phyloP scores from a whole-genome alignment of 208 protist genomes.

The Crithidia fasciculata region DNA sequence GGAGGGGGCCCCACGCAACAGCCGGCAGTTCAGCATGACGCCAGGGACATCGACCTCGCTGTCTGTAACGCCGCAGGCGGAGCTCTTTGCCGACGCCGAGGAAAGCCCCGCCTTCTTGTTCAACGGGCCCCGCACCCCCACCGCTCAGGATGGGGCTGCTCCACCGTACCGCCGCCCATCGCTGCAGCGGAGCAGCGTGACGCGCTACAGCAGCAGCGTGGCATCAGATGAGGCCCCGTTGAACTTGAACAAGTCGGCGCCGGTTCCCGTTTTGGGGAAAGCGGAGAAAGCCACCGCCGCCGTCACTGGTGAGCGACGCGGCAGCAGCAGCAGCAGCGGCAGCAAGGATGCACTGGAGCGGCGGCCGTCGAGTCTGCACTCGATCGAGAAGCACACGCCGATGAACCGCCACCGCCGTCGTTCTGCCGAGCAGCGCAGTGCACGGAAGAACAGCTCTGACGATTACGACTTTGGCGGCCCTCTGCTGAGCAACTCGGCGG shows the following conservation, averaged over 20 bases:
- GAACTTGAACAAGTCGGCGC: neutral
- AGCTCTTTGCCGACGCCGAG: neutral
- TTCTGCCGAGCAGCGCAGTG: neutral
- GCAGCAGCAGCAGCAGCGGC: neutral
- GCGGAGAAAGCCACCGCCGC: neutral
- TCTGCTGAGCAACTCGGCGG: neutral
- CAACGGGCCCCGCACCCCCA: neutral
- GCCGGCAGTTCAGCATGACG: too few relatives aligned
- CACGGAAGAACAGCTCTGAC: neutral
- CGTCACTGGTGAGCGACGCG: neutral
- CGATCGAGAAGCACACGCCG: neutral
- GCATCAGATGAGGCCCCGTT: neutral
- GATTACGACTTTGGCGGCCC: neutral
- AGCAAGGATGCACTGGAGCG: neutral
- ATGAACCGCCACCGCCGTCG: neutral
- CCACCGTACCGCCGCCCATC: neutral
- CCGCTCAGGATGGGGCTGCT: neutral
- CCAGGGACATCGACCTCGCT: neutral
- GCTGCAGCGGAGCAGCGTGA: neutral
- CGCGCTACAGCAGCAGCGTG: neutral
- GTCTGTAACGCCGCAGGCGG: too few relatives aligned
- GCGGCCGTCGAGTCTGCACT: neutral
- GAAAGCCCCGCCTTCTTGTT: neutral
- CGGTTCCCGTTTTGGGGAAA: neutral
- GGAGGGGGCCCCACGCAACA: too few relatives aligned